Evolutionary conservation across 108 stramenopile species (phyloP), one percentile per base, ranked within the genome.

Genomic region (Nitzschia sp.): DNA sequence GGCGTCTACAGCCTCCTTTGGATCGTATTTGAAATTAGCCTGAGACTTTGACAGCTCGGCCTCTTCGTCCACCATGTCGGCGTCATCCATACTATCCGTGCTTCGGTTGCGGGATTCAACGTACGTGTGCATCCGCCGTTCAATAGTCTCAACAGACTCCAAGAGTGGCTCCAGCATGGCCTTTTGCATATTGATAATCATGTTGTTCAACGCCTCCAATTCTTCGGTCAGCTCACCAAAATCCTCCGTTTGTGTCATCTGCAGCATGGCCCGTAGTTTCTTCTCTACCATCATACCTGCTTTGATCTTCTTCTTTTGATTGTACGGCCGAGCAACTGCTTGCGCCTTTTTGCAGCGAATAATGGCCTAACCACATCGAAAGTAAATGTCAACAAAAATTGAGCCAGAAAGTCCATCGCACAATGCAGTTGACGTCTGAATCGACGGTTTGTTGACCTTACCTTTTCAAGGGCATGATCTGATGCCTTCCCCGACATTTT

Each of bases 101-200:
- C 38, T 51, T n/a, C 51, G 23, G 11, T 60, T 23, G 0, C 54
- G 15, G 18, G 48, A 36, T 13, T 68, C 56, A 3, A 66, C 3
- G 29, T 76, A 76, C 1, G 67, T 19, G 31, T 47, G 23, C 67
- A 76, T 68, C 9, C 75, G 66, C 9, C 75, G 66, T 54, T 76
- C 75, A 27, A 76, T 76, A 13, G 75, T 76, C 32, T 76, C 67
- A 23, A 76, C 35, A 15, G 75, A 76, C 2, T 76, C 75, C 61
- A 64, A 31, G 15, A 76, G 61, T 9, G 60, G 67, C 46, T 76
- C 75, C 0, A 76, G 59, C 17, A 76, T 48, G 3, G 55, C 75
- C 19, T 68, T 63, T 28, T 76, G 66, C 75, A 76, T 76, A 23
- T 76, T 68, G 27, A 27, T 29, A 28, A 76, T 55, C 67, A 76